Percentiles rank a stretch among this genome's conserved stretches.
These are phyloP conservation scores for Penicillium rolfsii DNA, from an alignment of 2,329 filamentous ascomycete genomes.

Conservation along the genomic window DNA sequence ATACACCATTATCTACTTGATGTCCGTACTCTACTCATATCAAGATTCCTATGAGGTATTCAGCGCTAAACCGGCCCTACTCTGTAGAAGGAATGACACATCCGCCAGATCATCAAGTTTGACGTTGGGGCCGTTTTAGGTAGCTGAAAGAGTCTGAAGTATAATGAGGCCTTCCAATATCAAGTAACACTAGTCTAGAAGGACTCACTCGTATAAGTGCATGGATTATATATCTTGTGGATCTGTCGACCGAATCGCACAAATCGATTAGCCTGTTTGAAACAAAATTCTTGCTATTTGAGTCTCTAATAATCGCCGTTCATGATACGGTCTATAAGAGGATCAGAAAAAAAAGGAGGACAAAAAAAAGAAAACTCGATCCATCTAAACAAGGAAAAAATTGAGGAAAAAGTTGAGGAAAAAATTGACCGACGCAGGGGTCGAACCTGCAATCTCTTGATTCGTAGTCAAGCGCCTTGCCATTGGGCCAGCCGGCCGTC, in stretches of 20 bases:
- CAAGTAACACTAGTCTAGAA: no score
- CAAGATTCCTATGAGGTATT: not conserved
- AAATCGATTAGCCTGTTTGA: no score
- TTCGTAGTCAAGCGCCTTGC: slow-evolving; percentile 58
- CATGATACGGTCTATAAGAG: no score
- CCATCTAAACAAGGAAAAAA: not conserved
- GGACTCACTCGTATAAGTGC: no score
- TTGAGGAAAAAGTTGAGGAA: not conserved
- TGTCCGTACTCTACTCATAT: not conserved
- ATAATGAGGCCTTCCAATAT: no score
- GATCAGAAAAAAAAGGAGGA: no score
- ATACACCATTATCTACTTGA: not conserved
- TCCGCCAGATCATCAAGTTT: not conserved
- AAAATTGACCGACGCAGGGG: slow-evolving; percentile 43
- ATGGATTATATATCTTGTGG: no score
- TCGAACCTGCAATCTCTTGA: slow-evolving; percentile 57
- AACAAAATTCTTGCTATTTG: no score
- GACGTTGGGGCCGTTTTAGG: no score
- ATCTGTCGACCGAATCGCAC: no score
- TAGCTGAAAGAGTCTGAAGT: not conserved
- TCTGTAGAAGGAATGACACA: not conserved
- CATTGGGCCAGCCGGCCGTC: slow-evolving; percentile 49
- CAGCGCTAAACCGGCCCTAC: not conserved
- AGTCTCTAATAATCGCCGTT: no score
- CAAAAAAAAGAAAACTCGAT: not conserved